Evolutionary conservation across 257 asterid species (phyloP).

Genomic region (Lycium barbarum): DNA sequence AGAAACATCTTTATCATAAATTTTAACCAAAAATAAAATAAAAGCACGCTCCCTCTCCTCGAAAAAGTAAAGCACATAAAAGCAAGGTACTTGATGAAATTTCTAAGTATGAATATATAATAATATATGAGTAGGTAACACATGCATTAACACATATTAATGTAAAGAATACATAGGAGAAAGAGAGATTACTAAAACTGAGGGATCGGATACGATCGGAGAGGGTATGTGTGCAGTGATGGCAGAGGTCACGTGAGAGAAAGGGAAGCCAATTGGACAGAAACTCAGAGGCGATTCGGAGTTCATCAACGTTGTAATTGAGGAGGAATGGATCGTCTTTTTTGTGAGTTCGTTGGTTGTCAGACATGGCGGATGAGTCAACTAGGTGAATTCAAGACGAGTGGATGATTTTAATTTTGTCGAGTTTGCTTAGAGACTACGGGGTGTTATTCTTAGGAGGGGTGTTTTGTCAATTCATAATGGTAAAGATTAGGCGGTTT

Average conservation of each 20-base stretch:
- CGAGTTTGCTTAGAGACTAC: not conserved
- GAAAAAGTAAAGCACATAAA: not conserved
- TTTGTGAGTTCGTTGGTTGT: slow-evolving; percentile 25
- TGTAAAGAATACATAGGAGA: not conserved
- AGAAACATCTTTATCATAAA: not conserved
- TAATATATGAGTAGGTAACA: not conserved
- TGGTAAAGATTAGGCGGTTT: not conserved
- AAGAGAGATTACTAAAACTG: slow-evolving; percentile 38
- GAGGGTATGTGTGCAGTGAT: slow-evolving; percentile 49
- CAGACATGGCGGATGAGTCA: slow-evolving; percentile 38
- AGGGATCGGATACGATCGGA: slow-evolving; percentile 70
- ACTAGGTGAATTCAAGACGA: slow-evolving; percentile 1
- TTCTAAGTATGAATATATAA: not conserved
- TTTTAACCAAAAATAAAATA: not conserved
- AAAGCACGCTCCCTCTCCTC: not conserved
- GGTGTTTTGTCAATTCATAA: not conserved
- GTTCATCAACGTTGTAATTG: slow-evolving; percentile 60
- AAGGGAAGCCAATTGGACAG: slow-evolving; percentile 91
- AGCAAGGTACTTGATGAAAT: not conserved
- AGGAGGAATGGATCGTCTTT: slow-evolving; percentile 58
- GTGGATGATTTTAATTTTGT: not conserved
- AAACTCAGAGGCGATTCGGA: slow-evolving; percentile 78
- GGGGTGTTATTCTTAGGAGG: not conserved
- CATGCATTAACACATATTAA: slow-evolving; percentile 13
- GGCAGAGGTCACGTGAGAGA: slow-evolving; percentile 83